Percentiles rank a stretch among this genome's conserved stretches.
Conservation (phyloP, 805 yeast species). For the Starmerella vaccinii region DNA sequence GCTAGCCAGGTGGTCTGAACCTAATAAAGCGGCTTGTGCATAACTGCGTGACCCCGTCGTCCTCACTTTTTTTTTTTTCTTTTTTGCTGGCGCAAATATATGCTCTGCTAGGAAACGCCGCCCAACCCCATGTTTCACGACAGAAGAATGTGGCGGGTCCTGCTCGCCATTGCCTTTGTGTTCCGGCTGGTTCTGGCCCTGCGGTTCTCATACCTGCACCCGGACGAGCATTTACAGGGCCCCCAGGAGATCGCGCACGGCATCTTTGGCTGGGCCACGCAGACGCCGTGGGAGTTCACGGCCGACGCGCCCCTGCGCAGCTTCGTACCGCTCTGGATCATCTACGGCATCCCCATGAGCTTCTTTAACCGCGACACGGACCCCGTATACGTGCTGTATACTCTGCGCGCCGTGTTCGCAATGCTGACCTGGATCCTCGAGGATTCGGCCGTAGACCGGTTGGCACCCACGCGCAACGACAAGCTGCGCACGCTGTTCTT, state of each 20-base stretch:
- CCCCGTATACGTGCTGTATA: conserved; percentile 45
- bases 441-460: conserved; percentile 38
- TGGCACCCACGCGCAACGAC: conserved; percentile 43
- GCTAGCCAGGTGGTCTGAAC: neutral
- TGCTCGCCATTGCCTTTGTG: conserved; percentile 38
- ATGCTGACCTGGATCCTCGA: conserved; percentile 32
- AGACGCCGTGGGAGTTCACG: conserved; percentile 77
- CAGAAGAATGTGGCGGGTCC: conserved; percentile 37
- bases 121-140: conserved; percentile 6
- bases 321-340: conserved; percentile 51
- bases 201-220: conserved; percentile 81
- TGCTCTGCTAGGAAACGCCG: neutral
- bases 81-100: neutral
- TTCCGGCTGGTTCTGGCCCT: conserved; percentile 49
- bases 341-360: conserved; percentile 57
- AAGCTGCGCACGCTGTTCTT: conserved; percentile 34
- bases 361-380: conserved; percentile 32
- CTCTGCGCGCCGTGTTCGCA: conserved; percentile 43
- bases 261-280: conserved; percentile 38
- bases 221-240: conserved; percentile 95
- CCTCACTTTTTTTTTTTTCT: no score
- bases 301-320: conserved; percentile 55
- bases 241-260: conserved; percentile 54
- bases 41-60: neutral
- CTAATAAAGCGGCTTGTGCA: neutral